Conservation (phyloP, 2,329 filamentous ascomycete genomes). For the Fusarium sp. region DNA sequence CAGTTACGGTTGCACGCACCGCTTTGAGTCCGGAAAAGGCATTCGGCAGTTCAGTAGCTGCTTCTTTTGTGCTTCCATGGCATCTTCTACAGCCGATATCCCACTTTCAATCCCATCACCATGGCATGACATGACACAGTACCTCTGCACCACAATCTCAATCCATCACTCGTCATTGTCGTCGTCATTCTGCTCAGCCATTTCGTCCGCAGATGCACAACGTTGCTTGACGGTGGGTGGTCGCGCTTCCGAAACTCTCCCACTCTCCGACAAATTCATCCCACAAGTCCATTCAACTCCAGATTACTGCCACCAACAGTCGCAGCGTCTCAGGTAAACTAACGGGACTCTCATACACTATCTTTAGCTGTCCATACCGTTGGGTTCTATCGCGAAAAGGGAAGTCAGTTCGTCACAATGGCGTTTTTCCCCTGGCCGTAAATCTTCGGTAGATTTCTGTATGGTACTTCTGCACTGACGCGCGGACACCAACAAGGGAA, state of each 20-base stretch:
- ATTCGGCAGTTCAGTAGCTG: slow-evolving; percentile 39
- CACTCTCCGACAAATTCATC: slow-evolving; percentile 11
- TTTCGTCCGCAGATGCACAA: neutral
- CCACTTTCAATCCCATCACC: neutral
- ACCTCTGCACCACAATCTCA: neutral
- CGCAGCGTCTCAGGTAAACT: no score
- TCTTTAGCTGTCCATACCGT: slow-evolving; percentile 19
- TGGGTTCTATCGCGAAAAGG: slow-evolving; percentile 33
- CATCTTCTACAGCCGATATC: neutral
- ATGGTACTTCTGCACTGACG: slow-evolving; percentile 21
- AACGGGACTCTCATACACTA: no score
- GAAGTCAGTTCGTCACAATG: slow-evolving; percentile 25
- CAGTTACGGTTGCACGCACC: neutral
- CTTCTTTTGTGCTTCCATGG: slow-evolving; percentile 35
- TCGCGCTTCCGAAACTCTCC: neutral
- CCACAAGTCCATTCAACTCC: neutral
- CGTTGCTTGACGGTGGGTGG: slow-evolving; percentile 8
- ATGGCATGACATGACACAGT: neutral
- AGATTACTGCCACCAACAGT: neutral
- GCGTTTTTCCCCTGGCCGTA: neutral
- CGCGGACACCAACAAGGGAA: slow-evolving; percentile 18
- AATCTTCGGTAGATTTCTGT: slow-evolving; percentile 15
- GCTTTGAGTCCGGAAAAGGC: slow-evolving; percentile 14
- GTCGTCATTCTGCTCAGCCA: slow-evolving; percentile 38
- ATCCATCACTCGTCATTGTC: slow-evolving; percentile 17